Conservation (phyloP, 208 protist species). For the Spongospora subterranea region DNA sequence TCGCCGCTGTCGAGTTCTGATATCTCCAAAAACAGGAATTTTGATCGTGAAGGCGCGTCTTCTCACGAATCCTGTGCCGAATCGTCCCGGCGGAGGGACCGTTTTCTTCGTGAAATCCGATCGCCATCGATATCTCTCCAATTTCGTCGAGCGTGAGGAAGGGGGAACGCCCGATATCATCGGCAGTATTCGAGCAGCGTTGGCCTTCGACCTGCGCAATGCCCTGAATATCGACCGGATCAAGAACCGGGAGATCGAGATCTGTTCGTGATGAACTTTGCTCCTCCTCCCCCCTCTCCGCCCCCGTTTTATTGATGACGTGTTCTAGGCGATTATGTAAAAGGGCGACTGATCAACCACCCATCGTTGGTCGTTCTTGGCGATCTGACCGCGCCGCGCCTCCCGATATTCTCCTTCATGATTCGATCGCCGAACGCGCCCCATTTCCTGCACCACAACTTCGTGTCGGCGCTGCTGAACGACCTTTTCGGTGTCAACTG, state of each 20-base stretch:
- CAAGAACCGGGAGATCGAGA: too few species aligned
- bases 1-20: neutral
- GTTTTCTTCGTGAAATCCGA: conserved; percentile 76
- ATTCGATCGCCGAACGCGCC: conserved; percentile 45
- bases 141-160: conserved; percentile 78
- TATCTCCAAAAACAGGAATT: conserved; percentile 49
- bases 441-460: conserved; percentile 81
- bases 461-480: conserved; percentile 79
- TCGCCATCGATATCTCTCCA: conserved; percentile 73
- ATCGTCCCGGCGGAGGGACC: conserved; percentile 74
- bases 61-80: conserved; percentile 25
- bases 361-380: conserved; percentile 72
- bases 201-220: conserved; percentile 69
- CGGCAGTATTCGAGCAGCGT: conserved; percentile 73
- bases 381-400: conserved; percentile 64
- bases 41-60: conserved; percentile 63
- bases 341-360: conserved; percentile 14
- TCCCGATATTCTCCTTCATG: conserved; percentile 72
- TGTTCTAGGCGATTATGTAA: neutral
- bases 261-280: neutral
- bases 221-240: neutral
- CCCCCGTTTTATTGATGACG: neutral
- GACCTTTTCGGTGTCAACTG: conserved; percentile 84
- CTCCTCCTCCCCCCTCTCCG: too few species aligned
- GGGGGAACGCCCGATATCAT: conserved; percentile 80